These are phyloP conservation scores for Chernovozyma sophiae-reginae DNA, from an alignment of 1,139 yeast genomes.

Conservation along the genomic window DNA sequence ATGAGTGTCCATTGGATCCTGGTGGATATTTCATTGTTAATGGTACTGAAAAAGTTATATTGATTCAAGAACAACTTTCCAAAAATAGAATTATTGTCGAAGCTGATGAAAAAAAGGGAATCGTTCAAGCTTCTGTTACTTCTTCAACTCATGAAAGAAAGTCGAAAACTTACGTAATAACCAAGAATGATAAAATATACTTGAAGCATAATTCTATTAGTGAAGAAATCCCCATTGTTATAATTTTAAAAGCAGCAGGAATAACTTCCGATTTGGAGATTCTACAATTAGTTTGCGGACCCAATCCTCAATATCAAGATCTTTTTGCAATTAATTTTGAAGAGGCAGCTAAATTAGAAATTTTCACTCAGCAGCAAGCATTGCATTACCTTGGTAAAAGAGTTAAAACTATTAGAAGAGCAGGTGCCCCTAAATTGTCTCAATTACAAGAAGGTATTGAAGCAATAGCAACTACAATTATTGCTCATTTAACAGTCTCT, in stretches of 20 bases:
- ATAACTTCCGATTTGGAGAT: constrained; percentile 89
- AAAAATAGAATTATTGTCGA: constrained; percentile 97
- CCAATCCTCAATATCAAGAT: constrained; percentile 84
- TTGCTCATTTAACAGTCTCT: constrained; percentile 88
- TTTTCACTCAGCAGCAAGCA: constrained; percentile 92
- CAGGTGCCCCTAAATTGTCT: constrained; percentile 75
- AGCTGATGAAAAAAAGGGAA: constrained; percentile 89
- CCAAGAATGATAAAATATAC: constrained; percentile 85
- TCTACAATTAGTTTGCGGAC: constrained; percentile 90
- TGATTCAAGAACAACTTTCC: constrained; percentile 94
- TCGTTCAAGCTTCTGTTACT: constrained; percentile 96
- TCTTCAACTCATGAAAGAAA: constrained; percentile 97
- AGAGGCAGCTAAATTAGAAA: constrained; percentile 83
- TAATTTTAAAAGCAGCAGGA: constrained; percentile 94
- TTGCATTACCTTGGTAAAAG: constrained; percentile 84
- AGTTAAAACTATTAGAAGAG: constrained; percentile 87
- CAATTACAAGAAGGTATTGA: constrained; percentile 93
- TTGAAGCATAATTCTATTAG: constrained; percentile 91
- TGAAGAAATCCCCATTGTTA: constrained; percentile 93
- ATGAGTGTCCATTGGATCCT: constrained; percentile 97
- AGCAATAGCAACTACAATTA: constrained; percentile 92
- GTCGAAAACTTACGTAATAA: constrained; percentile 91
- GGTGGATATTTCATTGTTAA: constrained; percentile 98
- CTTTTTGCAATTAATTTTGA: constrained; percentile 89
- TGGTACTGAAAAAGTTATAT: constrained; percentile 96